phyloP scores from a whole-genome alignment of 306 rosid species.

The Cucurbita moschata region DNA sequence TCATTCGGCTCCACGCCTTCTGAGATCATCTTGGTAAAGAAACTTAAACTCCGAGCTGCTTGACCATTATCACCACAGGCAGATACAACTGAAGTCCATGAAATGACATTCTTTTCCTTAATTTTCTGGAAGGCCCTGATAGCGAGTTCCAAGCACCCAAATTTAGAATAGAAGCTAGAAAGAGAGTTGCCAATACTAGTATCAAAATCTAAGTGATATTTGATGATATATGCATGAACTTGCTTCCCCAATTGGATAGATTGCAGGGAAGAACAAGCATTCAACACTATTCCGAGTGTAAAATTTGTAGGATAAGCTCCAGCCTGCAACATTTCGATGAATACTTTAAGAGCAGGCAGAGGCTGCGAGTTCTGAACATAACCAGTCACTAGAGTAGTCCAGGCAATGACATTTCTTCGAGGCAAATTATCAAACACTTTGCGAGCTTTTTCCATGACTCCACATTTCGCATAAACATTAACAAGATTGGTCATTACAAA shows the following conservation, averaged over 20 bases:
- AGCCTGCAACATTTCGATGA: constrained; percentile 50
- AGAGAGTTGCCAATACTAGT: constrained; percentile 70
- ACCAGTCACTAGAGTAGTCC: constrained; percentile 67
- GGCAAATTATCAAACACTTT: constrained; percentile 45
- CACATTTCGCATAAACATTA: constrained; percentile 59
- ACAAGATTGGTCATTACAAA: constrained; percentile 40
- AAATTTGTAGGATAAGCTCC: constrained; percentile 57
- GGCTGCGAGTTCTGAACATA: constrained; percentile 50
- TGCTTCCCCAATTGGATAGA: constrained; percentile 47
- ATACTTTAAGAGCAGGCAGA: constrained; percentile 29
- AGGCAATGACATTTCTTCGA: constrained; percentile 33
- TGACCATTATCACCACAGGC: constrained; percentile 61
- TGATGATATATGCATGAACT: constrained; percentile 59
- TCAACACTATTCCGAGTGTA: constrained; percentile 50
- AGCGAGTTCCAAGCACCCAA: constrained; percentile 32
- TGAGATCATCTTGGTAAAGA: constrained; percentile 47
- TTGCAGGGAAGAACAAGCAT: constrained; percentile 44
- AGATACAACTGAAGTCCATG: constrained; percentile 70
- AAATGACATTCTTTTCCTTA: constrained; percentile 53
- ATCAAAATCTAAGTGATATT: constrained; percentile 45
- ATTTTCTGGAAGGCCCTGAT: constrained; percentile 45
- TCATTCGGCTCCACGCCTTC: constrained; percentile 57
- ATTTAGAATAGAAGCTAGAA: constrained; percentile 72
- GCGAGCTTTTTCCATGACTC: constrained; percentile 40
- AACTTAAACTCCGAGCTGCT: constrained; percentile 34